A percentile compares a stretch with the other conserved stretches of the same genome.
Evolutionary conservation across 2,329 filamentous ascomycete species (phyloP).

Genomic region (Cordyceps tenuipes): DNA sequence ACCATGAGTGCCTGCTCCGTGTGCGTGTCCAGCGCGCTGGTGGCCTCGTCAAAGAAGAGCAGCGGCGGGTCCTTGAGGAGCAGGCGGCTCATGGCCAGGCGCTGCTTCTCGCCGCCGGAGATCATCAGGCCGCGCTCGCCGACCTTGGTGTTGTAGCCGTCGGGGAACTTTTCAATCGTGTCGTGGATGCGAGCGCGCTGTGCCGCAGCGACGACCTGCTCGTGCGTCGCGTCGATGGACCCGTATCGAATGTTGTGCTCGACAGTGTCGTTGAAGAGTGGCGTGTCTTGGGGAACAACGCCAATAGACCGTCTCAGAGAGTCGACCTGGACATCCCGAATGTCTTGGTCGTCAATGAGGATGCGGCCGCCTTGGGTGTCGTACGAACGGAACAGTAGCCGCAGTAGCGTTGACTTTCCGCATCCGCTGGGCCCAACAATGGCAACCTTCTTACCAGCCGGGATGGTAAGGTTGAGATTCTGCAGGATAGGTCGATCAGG

Average conservation of each 20-base stretch:
- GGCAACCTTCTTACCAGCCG: constrained; percentile 90
- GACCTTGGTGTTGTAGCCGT: constrained; percentile 86
- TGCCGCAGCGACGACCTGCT: constrained; percentile 68
- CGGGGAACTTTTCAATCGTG: constrained; percentile 68
- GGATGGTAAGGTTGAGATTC: constrained; percentile 79
- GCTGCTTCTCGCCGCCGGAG: constrained; percentile 87
- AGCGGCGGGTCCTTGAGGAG: constrained; percentile 84
- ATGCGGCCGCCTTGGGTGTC: constrained; percentile 81
- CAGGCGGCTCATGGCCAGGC: constrained; percentile 73
- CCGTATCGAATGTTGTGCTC: constrained; percentile 95
- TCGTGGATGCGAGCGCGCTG: constrained; percentile 78
- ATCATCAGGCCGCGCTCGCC: constrained; percentile 97
- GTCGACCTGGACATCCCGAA: constrained; percentile 73
- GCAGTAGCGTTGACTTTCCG: constrained; percentile 88
- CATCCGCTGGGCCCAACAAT: constrained; percentile 93
- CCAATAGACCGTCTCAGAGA: constrained; percentile 80
- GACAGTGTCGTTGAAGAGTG: constrained; percentile 93
- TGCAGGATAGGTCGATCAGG: constrained; percentile 78
- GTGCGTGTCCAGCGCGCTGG: constrained; percentile 83
- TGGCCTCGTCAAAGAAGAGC: constrained; percentile 93
- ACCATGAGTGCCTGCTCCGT: constrained; percentile 84
- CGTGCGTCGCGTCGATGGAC: constrained; percentile 63
- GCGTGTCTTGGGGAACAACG: constrained; percentile 94
- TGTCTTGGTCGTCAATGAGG: constrained; percentile 85
- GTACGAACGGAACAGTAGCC: constrained; percentile 89